These are phyloP conservation scores for Globisporangium apiculatum DNA, from an alignment of 352 stramenopile species.

Conservation along the genomic window DNA sequence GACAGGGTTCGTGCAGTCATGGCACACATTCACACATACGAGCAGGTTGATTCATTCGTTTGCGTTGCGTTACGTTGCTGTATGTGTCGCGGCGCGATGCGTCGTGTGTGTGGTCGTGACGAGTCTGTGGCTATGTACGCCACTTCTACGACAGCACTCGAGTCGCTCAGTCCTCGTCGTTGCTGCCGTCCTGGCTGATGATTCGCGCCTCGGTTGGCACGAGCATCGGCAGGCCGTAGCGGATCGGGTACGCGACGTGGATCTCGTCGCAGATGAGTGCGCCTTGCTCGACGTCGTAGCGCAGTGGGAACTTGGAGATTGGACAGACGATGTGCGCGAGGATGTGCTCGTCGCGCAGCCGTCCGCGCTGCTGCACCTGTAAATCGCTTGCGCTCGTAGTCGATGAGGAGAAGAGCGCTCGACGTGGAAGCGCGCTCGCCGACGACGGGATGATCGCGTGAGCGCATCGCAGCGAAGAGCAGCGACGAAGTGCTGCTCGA, in stretches of 20 bases:
- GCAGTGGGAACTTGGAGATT: conserved; percentile 79
- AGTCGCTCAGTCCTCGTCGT: neutral
- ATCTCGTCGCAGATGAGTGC: conserved; percentile 80
- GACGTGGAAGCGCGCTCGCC: no score
- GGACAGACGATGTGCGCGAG: conserved; percentile 79
- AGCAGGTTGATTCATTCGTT: no score
- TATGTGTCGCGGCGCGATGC: no score
- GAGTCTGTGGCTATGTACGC: no score
- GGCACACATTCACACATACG: no score
- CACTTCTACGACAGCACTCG: neutral
- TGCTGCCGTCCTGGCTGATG: conserved; percentile 18
- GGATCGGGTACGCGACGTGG: conserved; percentile 81
- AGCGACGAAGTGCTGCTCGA: no score
- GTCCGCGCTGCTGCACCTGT: conserved; percentile 12
- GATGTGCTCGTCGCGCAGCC: conserved; percentile 54
- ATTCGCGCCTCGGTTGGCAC: conserved; percentile 70
- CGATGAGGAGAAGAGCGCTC: neutral
- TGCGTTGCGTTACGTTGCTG: no score
- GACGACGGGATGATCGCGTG: no score
- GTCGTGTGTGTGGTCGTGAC: no score
- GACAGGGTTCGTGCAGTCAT: no score
- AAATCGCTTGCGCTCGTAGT: neutral
- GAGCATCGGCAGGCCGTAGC: conserved; percentile 56
- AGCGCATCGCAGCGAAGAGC: no score
- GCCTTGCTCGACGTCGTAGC: conserved; percentile 50